These are phyloP conservation scores for Saccharomycopsis malanga DNA, from an alignment of 805 yeast genomes.

Conservation along the genomic window DNA sequence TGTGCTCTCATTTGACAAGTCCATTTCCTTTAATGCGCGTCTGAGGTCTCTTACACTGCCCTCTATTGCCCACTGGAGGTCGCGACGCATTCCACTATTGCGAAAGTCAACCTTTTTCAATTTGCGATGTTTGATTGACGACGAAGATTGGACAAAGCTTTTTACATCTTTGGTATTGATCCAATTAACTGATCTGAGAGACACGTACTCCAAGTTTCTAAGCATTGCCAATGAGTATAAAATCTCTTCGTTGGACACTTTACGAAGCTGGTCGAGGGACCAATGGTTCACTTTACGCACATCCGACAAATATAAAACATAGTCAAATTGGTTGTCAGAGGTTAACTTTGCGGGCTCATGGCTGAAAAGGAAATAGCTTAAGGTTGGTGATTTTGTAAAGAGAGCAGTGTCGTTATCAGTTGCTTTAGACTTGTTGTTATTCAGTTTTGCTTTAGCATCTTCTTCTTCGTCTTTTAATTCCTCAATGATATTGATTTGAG, in stretches of 20 bases:
- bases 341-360: neutral
- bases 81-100: constrained; percentile 20
- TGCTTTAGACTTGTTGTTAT: neutral
- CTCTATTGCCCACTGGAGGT: constrained; percentile 20
- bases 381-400: neutral
- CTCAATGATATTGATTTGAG: neutral
- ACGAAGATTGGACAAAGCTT: constrained; percentile 2
- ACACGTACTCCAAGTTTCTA: constrained; percentile 2
- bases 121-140: constrained; percentile 4
- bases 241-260: constrained; percentile 10
- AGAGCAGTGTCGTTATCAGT: neutral
- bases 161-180: constrained; percentile 16
- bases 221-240: constrained; percentile 7
- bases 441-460: constrained; percentile 2
- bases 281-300: constrained; percentile 17
- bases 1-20: neutral
- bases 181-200: constrained; percentile 13
- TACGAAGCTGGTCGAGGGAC: constrained; percentile 14
- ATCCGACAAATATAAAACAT: constrained; percentile 15
- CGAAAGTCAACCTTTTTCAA: constrained; percentile 14
- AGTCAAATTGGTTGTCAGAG: constrained; percentile 7
- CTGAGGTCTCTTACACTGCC: constrained; percentile 15
- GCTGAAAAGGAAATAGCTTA: neutral
- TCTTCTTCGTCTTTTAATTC: constrained; percentile 4
- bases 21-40: constrained; percentile 1